A percentile compares a stretch with the other conserved stretches of the same genome.
phyloP scores from a whole-genome alignment of 352 stramenopile genomes.

The Pythium phragmiticola region DNA sequence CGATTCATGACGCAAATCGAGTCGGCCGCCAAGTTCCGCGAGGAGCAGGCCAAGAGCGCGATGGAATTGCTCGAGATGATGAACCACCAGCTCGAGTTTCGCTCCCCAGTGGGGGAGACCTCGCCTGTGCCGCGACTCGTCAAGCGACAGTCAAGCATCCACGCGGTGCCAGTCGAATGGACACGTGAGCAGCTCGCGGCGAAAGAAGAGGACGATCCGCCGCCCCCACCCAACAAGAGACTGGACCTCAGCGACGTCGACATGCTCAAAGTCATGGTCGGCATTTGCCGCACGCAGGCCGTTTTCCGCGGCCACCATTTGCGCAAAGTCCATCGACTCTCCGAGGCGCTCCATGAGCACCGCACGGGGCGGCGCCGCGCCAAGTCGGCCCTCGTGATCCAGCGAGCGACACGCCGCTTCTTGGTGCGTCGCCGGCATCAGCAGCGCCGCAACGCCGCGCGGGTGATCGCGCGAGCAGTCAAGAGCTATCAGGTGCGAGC shows the following conservation, averaged over 20 bases:
- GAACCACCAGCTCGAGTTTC: constrained; percentile 39
- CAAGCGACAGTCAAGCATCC: constrained; percentile 3
- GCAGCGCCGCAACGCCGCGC: constrained; percentile 21
- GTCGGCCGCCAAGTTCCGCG: constrained; percentile 40
- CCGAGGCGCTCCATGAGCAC: constrained; percentile 23
- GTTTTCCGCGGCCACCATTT: constrained; percentile 30
- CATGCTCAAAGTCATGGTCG: constrained; percentile 29
- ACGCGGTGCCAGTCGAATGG: neutral
- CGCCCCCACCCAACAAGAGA: neutral
- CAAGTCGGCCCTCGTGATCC: constrained; percentile 24
- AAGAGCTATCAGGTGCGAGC: constrained; percentile 20
- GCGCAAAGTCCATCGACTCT: constrained; percentile 27
- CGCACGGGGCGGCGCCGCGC: neutral
- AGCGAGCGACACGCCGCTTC: constrained; percentile 20
- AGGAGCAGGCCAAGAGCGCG: constrained; percentile 45
- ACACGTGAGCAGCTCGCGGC: neutral
- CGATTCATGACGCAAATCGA: constrained; percentile 36
- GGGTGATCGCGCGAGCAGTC: constrained; percentile 17
- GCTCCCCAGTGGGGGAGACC: constrained; percentile 8
- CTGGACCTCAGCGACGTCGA: constrained; percentile 5
- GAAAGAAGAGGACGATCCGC: neutral
- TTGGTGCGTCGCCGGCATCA: constrained; percentile 9
- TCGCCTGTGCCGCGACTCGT: neutral
- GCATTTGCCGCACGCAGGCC: constrained; percentile 29
- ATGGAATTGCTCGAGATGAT: constrained; percentile 61